These are phyloP conservation scores for Keithomyces neogunnii DNA, from an alignment of 2,329 filamentous ascomycete genomes.

Conservation along the genomic window DNA sequence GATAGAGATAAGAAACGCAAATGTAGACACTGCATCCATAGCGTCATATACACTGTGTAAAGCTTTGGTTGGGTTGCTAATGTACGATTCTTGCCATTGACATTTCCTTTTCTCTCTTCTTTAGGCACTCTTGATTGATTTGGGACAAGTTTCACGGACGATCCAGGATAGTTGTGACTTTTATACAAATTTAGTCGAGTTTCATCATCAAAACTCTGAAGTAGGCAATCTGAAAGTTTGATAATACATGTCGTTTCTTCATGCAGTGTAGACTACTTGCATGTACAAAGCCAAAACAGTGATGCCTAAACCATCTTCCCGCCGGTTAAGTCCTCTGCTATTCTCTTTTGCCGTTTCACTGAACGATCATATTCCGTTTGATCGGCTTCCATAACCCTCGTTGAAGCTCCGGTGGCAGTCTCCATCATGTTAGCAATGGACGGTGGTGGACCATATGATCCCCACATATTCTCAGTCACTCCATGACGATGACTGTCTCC, in stretches of 20 bases:
- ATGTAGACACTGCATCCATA: not conserved
- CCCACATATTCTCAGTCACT: constrained; percentile 43
- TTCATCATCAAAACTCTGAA: not conserved
- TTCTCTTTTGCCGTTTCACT: constrained; percentile 42
- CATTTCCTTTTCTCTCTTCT: no score
- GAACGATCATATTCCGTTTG: constrained; percentile 35
- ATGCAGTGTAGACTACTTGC: not conserved
- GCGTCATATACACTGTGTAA: not conserved
- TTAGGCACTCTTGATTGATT: no score
- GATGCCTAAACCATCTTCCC: constrained; percentile 37
- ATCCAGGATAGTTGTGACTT: not conserved
- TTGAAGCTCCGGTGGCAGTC: constrained; percentile 22
- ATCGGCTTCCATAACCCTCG: constrained; percentile 26
- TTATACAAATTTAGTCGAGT: not conserved
- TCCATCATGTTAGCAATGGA: constrained; percentile 37
- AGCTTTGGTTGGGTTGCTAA: not conserved
- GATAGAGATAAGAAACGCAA: constrained; percentile 22
- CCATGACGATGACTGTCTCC: constrained; percentile 20
- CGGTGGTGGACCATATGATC: constrained; percentile 35
- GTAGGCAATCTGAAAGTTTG: not conserved
- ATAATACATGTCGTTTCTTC: constrained; percentile 15
- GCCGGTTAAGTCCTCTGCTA: constrained; percentile 52
- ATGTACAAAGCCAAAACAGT: not conserved
- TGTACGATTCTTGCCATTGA: no score
- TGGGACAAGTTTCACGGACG: no score